Percentiles rank a stretch among this genome's conserved stretches.
Conservation (phyloP, 371 early-diverging fungal species). For the Mucor velutinosus region DNA sequence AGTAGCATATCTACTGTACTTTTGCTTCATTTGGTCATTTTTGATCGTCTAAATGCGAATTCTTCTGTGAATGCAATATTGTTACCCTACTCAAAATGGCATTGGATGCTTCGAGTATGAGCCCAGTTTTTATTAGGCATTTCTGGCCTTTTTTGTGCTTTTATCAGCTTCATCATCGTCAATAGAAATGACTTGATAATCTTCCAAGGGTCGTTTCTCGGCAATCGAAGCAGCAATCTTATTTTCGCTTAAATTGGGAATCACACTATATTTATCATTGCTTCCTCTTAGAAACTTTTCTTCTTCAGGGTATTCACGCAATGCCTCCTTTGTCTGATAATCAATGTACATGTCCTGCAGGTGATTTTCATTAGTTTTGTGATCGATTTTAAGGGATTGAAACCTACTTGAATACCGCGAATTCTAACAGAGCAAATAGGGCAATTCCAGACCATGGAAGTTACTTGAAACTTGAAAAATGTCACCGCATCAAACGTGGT, state of each 20-base stretch:
- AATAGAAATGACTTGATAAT: neutral
- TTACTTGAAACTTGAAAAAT: slow-evolving; percentile 23
- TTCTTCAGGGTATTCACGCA: slow-evolving; percentile 20
- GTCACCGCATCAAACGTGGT: slow-evolving; percentile 39
- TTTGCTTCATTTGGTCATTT: too few relatives aligned
- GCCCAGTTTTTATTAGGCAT: neutral
- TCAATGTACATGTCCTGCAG: slow-evolving; percentile 29
- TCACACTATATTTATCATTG: slow-evolving; percentile 2
- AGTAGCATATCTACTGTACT: too few relatives aligned
- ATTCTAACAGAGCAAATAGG: slow-evolving; percentile 30
- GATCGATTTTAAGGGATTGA: neutral
- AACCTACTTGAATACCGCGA: slow-evolving; percentile 29
- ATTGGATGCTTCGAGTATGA: too few relatives aligned
- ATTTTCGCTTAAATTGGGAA: neutral
- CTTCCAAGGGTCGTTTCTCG: neutral
- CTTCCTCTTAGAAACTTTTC: slow-evolving; percentile 18
- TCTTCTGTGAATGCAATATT: too few relatives aligned
- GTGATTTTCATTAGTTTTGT: neutral
- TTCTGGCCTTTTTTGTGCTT: neutral
- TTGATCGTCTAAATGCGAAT: too few relatives aligned
- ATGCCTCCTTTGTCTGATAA: slow-evolving; percentile 17
- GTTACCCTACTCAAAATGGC: too few relatives aligned
- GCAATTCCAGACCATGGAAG: slow-evolving; percentile 27
- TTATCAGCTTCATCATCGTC: neutral
- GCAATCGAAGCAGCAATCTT: neutral